phyloP scores from a whole-genome alignment of 1,284 basidiomycete genomes.

The Sanghuangporus sanghuang region DNA sequence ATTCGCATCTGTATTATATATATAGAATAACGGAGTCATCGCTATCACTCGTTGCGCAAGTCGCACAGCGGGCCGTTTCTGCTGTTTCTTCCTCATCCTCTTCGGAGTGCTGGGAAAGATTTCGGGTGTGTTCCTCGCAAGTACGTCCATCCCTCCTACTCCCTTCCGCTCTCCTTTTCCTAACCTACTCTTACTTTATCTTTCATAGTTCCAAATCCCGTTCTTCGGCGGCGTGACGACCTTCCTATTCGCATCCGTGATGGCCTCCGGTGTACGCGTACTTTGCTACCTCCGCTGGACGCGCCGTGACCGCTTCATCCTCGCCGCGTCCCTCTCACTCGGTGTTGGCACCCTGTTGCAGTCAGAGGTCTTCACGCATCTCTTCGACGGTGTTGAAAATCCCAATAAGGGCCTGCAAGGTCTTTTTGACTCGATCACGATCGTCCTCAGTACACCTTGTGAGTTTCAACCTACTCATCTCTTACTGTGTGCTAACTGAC shows the following conservation, averaged over 20 bases:
- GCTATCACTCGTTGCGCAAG: slow-evolving; percentile 77
- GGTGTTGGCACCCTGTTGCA: slow-evolving; percentile 68
- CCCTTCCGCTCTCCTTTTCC: background rate
- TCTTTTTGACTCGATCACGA: slow-evolving; percentile 73
- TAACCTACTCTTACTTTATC: background rate
- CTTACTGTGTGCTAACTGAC: background rate
- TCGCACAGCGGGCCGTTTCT: slow-evolving; percentile 66
- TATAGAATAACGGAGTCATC: slow-evolving; percentile 75
- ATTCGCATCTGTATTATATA: slow-evolving; percentile 34
- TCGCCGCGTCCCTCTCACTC: slow-evolving; percentile 66
- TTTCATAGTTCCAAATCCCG: slow-evolving; percentile 63
- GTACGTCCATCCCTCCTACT: slow-evolving; percentile 28
- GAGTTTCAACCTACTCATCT: slow-evolving; percentile 27
- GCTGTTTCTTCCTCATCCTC: slow-evolving; percentile 66
- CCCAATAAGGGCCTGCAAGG: slow-evolving; percentile 60
- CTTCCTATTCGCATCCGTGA: slow-evolving; percentile 47
- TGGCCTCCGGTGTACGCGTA: slow-evolving; percentile 68
- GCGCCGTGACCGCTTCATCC: slow-evolving; percentile 73
- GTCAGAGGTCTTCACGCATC: slow-evolving; percentile 55
- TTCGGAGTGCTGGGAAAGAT: slow-evolving; percentile 77
- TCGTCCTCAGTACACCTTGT: slow-evolving; percentile 76
- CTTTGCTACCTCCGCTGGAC: slow-evolving; percentile 62
- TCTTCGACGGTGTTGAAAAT: slow-evolving; percentile 61
- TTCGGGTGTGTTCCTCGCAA: slow-evolving; percentile 74
- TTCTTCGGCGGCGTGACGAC: slow-evolving; percentile 85